These are phyloP conservation scores for Lachnellula hyalina DNA, from an alignment of 2,329 filamentous ascomycete genomes.

Conservation along the genomic window DNA sequence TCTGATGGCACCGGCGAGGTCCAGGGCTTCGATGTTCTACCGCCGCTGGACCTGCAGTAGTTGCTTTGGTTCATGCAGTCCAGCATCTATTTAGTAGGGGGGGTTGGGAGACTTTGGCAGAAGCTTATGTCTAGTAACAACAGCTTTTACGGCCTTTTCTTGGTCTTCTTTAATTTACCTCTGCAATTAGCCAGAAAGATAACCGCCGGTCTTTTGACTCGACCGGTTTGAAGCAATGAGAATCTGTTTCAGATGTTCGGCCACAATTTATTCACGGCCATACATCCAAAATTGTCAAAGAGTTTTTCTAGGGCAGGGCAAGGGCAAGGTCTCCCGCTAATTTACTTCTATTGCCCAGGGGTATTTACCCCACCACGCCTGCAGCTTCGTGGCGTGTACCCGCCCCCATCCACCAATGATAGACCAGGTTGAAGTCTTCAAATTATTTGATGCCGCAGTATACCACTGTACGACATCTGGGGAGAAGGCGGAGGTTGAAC, in stretches of 20 bases:
- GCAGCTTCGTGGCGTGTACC: not conserved
- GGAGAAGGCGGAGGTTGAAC: not conserved
- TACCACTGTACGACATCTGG: not conserved
- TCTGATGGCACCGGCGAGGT: not conserved
- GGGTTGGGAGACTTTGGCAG: too few species aligned
- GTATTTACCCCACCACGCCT: not conserved
- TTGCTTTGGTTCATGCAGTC: not conserved
- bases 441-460: not conserved
- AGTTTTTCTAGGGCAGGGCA: too few species aligned
- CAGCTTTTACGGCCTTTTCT: too few species aligned
- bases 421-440: not conserved
- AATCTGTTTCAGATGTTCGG: too few species aligned
- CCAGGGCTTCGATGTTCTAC: not conserved
- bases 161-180: too few species aligned
- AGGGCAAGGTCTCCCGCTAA: not conserved
- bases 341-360: not conserved
- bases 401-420: not conserved
- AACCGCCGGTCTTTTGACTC: too few species aligned
- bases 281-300: too few species aligned
- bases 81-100: too few species aligned
- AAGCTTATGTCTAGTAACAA: too few species aligned
- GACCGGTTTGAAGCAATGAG: too few species aligned
- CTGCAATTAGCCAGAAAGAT: too few species aligned
- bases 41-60: not conserved
- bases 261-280: too few species aligned